Evolutionary conservation across 768 basidiomycete genomes (phyloP).

Genomic region (Phaeotremella fagi): DNA sequence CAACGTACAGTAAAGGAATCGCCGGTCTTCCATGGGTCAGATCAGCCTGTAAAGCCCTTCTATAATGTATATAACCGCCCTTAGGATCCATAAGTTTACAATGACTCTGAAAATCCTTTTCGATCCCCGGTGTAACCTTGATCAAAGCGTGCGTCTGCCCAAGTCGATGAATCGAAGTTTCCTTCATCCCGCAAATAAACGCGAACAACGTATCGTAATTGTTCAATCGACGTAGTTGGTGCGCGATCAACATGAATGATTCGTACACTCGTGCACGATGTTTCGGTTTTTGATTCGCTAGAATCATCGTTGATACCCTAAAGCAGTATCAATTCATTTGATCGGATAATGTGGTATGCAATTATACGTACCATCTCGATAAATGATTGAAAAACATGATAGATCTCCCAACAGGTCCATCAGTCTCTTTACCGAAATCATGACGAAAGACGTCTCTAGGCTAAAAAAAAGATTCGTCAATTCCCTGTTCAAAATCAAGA

Average conservation of each 20-base stretch:
- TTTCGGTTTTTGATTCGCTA: slow-evolving; percentile 76
- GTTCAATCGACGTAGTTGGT: slow-evolving; percentile 71
- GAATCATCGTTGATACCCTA: slow-evolving; percentile 86
- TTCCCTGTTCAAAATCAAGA: background rate
- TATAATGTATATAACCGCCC: slow-evolving; percentile 83
- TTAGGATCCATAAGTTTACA: slow-evolving; percentile 76
- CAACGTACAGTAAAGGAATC: slow-evolving; percentile 63
- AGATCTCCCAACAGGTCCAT: slow-evolving; percentile 67
- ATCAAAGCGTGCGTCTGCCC: slow-evolving; percentile 73
- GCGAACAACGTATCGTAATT: slow-evolving; percentile 92
- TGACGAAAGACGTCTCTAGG: slow-evolving; percentile 83
- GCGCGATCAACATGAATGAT: slow-evolving; percentile 79
- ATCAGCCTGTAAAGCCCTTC: slow-evolving; percentile 71
- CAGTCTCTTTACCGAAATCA: slow-evolving; percentile 61
- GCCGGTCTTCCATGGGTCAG: slow-evolving; percentile 66
- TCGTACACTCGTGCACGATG: slow-evolving; percentile 76
- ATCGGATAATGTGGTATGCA: too few species aligned
- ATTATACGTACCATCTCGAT: slow-evolving; percentile 65
- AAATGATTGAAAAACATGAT: slow-evolving; percentile 75
- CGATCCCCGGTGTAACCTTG: slow-evolving; percentile 59
- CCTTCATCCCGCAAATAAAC: slow-evolving; percentile 88
- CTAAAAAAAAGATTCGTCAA: slow-evolving; percentile 51
- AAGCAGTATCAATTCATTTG: background rate
- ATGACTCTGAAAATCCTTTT: slow-evolving; percentile 75
- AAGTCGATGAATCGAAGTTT: slow-evolving; percentile 66